A percentile compares a stretch with the other conserved stretches of the same genome.
Conservation (phyloP, 2,329 filamentous ascomycete genomes). For the Sclerotinia trifoliorum region DNA sequence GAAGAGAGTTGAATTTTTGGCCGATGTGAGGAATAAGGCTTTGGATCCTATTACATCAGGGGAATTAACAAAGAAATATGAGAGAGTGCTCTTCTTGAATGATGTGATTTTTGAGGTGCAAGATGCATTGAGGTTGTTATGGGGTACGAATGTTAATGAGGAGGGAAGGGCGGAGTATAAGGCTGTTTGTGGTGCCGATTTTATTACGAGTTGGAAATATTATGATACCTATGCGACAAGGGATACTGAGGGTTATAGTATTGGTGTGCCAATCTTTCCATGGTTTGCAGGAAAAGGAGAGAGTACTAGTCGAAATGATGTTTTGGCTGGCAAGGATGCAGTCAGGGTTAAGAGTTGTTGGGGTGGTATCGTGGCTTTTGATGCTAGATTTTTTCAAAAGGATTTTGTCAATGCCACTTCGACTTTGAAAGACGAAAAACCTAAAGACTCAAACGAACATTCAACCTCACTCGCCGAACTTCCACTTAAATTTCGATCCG, state of each 20-base stretch:
- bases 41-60: slow-evolving; percentile 58
- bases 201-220: slow-evolving; percentile 63
- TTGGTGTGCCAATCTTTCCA: slow-evolving; percentile 65
- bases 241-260: slow-evolving; percentile 62
- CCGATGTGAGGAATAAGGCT: slow-evolving; percentile 70
- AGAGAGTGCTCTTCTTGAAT: slow-evolving; percentile 64
- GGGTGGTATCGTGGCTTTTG: slow-evolving; percentile 72
- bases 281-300: slow-evolving; percentile 58
- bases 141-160: slow-evolving; percentile 56
- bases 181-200: slow-evolving; percentile 70
- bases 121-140: slow-evolving; percentile 58
- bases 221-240: slow-evolving; percentile 75
- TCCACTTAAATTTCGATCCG: slow-evolving; percentile 51
- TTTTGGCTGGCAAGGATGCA: slow-evolving; percentile 59
- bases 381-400: slow-evolving; percentile 57
- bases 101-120: slow-evolving; percentile 57
- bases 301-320: slow-evolving; percentile 58
- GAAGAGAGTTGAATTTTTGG: slow-evolving; percentile 72
- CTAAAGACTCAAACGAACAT: neutral
- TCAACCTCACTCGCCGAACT: slow-evolving; percentile 17
- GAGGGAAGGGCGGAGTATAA: slow-evolving; percentile 57
- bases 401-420: neutral
- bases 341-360: slow-evolving; percentile 73
- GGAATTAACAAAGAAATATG: slow-evolving; percentile 45
- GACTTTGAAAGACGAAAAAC: neutral